These are phyloP conservation scores for Alloteropsis semialata DNA, from an alignment of 176 grass and related monocot species.

Conservation along the genomic window DNA sequence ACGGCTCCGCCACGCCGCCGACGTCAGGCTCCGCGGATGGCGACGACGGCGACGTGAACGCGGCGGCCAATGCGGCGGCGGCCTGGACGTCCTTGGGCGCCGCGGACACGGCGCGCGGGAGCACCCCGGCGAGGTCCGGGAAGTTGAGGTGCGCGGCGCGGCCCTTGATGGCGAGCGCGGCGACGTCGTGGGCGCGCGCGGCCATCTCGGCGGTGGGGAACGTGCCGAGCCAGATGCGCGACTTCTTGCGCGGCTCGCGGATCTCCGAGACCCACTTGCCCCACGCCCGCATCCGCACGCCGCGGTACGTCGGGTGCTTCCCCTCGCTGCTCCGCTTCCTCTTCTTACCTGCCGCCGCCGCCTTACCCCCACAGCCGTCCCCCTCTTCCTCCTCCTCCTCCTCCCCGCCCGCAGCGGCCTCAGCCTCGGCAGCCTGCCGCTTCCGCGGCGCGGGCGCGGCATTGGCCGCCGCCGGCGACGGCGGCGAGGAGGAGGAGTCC, in stretches of 20 bases:
- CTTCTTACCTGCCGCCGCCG: slow-evolving; percentile 13
- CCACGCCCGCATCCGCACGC: slow-evolving; percentile 95
- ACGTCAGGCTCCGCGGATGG: neutral
- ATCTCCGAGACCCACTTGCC: slow-evolving; percentile 99
- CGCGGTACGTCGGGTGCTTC: slow-evolving; percentile 79
- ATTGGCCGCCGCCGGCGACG: slow-evolving; percentile 34
- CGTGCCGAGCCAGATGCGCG: slow-evolving; percentile 95
- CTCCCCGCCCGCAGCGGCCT: neutral
- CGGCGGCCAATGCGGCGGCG: slow-evolving; percentile 79
- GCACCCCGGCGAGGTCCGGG: slow-evolving; percentile 62
- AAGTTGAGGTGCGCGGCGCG: slow-evolving; percentile 80
- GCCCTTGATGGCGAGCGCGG: slow-evolving; percentile 90
- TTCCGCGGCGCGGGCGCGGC: slow-evolving; percentile 1
- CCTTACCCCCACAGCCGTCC: neutral
- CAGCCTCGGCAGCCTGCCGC: neutral
- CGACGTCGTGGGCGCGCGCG: slow-evolving; percentile 90
- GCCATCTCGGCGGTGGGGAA: slow-evolving; percentile 92
- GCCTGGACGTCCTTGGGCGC: slow-evolving; percentile 90
- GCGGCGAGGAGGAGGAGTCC: slow-evolving; percentile 39
- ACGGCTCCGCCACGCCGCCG: neutral
- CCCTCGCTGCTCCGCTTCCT: slow-evolving; percentile 76
- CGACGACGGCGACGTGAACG: neutral
- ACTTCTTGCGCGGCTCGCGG: slow-evolving; percentile 95
- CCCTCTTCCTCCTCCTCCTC: neutral
- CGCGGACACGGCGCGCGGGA: slow-evolving; percentile 66